Percentiles rank a stretch among this genome's conserved stretches.
Conservation (phyloP, 108 stramenopile genomes). For the Pinguiococcus pyrenoidosus region DNA sequence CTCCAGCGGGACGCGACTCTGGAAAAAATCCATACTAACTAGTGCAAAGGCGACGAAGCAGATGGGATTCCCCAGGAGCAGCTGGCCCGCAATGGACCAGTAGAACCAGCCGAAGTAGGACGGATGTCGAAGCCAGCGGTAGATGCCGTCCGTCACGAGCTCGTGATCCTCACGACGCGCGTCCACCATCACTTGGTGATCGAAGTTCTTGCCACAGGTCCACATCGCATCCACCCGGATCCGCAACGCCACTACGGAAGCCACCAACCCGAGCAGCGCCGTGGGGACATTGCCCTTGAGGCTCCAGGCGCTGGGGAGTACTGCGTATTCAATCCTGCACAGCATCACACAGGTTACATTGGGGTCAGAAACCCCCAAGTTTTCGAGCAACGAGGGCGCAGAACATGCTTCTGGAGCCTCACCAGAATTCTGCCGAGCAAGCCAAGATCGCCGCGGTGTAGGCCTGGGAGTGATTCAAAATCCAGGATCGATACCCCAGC, state of each 20-base stretch:
- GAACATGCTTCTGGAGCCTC: conserved; percentile 44
- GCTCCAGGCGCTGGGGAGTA: too few relatives aligned
- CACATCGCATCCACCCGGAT: conserved; percentile 75
- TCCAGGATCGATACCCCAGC: conserved; percentile 55
- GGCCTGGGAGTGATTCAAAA: conserved; percentile 73
- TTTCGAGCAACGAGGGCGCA: conserved; percentile 15
- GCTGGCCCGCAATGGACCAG: conserved; percentile 69
- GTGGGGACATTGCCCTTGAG: too few relatives aligned
- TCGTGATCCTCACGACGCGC: conserved; percentile 42
- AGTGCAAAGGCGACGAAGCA: conserved; percentile 46
- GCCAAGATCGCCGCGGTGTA: conserved; percentile 75
- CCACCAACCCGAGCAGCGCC: conserved; percentile 45
- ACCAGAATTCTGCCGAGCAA: conserved; percentile 68
- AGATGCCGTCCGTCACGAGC: conserved; percentile 75
- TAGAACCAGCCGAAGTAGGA: conserved; percentile 90
- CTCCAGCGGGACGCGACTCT: conserved; percentile 70
- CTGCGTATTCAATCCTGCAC: too few relatives aligned
- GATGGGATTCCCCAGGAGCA: conserved; percentile 17
- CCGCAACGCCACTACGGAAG: conserved; percentile 60
- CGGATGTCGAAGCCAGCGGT: conserved; percentile 75
- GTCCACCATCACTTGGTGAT: conserved; percentile 70
- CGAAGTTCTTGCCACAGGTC: conserved; percentile 79
- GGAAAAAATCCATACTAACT: conserved; percentile 71
- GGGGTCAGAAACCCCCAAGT: neutral
- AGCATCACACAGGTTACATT: conserved; percentile 33